These are phyloP conservation scores for Chiua virens DNA, from an alignment of 768 basidiomycete genomes.

Conservation along the genomic window DNA sequence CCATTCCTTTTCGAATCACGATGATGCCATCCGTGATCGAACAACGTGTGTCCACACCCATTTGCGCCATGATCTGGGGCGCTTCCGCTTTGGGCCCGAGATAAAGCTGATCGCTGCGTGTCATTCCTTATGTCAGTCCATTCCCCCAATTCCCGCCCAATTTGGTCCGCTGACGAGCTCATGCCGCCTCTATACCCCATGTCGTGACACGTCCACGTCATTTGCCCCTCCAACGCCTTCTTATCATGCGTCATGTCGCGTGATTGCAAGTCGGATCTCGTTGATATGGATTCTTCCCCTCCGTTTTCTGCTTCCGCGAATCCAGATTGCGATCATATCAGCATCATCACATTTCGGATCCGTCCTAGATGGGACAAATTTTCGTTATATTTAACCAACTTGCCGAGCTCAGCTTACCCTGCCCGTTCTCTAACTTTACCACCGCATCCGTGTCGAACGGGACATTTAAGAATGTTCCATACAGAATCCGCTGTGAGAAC, in stretches of 20 bases:
- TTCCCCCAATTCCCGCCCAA: constrained; percentile 2
- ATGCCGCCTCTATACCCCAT: constrained; percentile 1
- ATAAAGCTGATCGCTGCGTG: constrained; percentile 13
- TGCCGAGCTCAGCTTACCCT: constrained; percentile 8
- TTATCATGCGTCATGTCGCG: constrained; percentile 12
- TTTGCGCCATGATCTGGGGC: constrained; percentile 18
- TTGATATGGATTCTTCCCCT: constrained; percentile 6
- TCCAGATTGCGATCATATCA: constrained; percentile 10
- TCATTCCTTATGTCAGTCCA: constrained; percentile 10
- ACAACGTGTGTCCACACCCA: no score
- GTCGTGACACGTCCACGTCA: constrained; percentile 25
- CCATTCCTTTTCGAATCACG: constrained; percentile 15
- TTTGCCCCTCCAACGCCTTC: constrained; percentile 4
- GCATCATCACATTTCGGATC: constrained; percentile 15
- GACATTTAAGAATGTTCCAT: constrained; percentile 13
- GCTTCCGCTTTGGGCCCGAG: constrained; percentile 10
- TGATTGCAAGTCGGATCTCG: constrained; percentile 16
- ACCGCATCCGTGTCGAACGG: constrained; percentile 24
- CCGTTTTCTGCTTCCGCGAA: constrained; percentile 1
- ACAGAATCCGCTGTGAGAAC: constrained; percentile 20
- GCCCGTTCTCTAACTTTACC: neutral
- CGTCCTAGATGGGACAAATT: constrained; percentile 10
- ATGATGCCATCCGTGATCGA: constrained; percentile 20
- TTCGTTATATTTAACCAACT: constrained; percentile 11
- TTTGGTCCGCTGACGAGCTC: neutral